Conservation (phyloP, 805 yeast genomes). For the Wickerhamiella hasegawae region DNA sequence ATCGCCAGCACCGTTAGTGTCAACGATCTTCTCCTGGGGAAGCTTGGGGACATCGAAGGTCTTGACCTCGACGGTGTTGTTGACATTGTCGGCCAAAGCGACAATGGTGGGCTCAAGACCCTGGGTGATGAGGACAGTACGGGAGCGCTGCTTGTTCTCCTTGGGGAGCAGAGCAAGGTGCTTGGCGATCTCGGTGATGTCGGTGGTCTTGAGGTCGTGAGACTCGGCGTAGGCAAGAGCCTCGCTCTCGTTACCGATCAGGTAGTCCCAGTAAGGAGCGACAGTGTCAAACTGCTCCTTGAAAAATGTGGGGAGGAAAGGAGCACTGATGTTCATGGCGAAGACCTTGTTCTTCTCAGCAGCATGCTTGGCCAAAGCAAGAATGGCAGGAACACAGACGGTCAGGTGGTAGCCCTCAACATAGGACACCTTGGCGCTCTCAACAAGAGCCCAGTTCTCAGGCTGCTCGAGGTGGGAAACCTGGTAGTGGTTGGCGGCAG, state of each 20-base stretch:
- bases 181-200: conserved; percentile 66
- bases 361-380: conserved; percentile 82
- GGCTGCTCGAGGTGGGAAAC: conserved; percentile 74
- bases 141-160: conserved; percentile 46
- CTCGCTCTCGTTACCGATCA: conserved; percentile 93
- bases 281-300: conserved; percentile 72
- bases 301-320: conserved; percentile 91
- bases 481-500: conserved; percentile 95
- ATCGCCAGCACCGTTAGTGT: conserved; percentile 98
- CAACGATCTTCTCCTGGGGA: conserved; percentile 51
- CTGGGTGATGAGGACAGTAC: conserved; percentile 89
- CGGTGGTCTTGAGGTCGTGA: conserved; percentile 46
- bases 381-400: conserved; percentile 90
- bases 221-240: conserved; percentile 88
- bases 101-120: conserved; percentile 84
- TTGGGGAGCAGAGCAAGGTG: conserved; percentile 65
- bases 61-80: conserved; percentile 30
- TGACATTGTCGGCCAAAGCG: conserved; percentile 36
- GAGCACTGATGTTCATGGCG: conserved; percentile 83
- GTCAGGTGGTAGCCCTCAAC: conserved; percentile 99
- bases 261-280: conserved; percentile 74
- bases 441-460: conserved; percentile 79
- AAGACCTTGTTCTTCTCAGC: conserved; percentile 64
- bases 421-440: conserved; percentile 67
- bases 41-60: conserved; percentile 59